Evolutionary conservation across 208 protist genomes (phyloP).

Genomic region (Phytomonas sp.): DNA sequence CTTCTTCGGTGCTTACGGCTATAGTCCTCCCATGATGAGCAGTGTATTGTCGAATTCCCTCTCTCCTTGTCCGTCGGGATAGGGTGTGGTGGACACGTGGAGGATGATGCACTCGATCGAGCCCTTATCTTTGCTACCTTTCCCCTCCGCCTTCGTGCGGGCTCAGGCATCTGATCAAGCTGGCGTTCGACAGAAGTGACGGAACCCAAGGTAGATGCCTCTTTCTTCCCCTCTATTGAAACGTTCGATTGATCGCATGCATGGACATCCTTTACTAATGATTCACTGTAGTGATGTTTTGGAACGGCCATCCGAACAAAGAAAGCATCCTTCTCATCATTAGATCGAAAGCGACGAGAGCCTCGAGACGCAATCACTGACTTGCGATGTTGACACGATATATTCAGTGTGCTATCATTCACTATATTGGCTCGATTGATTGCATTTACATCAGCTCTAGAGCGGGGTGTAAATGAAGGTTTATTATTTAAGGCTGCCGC

Average conservation of each 20-base stretch:
- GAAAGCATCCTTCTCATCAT: conserved; percentile 16
- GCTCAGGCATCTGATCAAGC: background rate
- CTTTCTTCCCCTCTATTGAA: background rate
- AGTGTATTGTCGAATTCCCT: background rate
- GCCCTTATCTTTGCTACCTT: background rate
- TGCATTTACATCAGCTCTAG: background rate
- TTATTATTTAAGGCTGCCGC: background rate
- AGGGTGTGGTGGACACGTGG: background rate
- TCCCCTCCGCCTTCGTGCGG: background rate
- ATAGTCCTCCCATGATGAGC: background rate
- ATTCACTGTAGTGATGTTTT: background rate
- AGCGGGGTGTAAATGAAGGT: background rate
- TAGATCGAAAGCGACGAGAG: background rate
- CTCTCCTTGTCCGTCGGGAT: background rate
- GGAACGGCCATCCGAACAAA: conserved; percentile 35
- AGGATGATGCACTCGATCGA: background rate
- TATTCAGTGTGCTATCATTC: background rate
- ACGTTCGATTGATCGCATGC: conserved; percentile 8
- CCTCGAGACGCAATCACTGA: background rate
- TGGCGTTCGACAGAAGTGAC: background rate
- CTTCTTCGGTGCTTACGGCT: background rate
- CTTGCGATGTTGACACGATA: background rate
- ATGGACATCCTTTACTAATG: conserved; percentile 18
- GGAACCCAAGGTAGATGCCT: background rate
- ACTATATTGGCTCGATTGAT: background rate